Conservation (phyloP, 2,329 filamentous ascomycete species). For the Juglanconis sp. region DNA sequence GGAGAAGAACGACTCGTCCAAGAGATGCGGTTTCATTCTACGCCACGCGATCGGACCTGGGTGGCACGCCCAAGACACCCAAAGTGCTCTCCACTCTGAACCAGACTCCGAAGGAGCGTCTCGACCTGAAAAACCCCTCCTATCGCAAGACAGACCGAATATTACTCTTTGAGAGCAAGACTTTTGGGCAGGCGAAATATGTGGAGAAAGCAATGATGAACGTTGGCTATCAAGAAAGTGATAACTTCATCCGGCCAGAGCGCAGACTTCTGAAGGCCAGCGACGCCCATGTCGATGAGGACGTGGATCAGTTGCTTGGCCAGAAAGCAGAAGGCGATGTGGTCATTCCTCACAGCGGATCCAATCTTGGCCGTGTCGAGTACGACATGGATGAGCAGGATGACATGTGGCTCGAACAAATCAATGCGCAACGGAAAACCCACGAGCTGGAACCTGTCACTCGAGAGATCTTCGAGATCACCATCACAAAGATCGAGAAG, state of each 20-base stretch:
- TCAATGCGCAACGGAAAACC: conserved; percentile 73
- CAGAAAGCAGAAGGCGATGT: conserved; percentile 57
- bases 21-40: conserved; percentile 54
- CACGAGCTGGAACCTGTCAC: conserved; percentile 79
- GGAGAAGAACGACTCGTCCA: conserved; percentile 43
- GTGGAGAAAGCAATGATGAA: conserved; percentile 96
- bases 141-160: conserved; percentile 79
- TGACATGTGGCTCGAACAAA: conserved; percentile 86
- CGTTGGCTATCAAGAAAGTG: conserved; percentile 92
- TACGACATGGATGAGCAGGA: conserved; percentile 99
- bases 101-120: conserved; percentile 74
- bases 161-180: conserved; percentile 77
- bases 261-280: conserved; percentile 65
- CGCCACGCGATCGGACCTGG: conserved; percentile 44
- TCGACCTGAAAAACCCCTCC: conserved; percentile 73
- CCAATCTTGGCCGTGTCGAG: conserved; percentile 76
- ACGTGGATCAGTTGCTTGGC: conserved; percentile 44
- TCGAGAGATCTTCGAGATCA: conserved; percentile 92
- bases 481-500: conserved; percentile 98
- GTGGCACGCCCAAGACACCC: conserved; percentile 50
- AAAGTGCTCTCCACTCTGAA: conserved; percentile 74
- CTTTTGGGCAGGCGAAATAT: conserved; percentile 80
- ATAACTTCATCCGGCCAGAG: conserved; percentile 78
- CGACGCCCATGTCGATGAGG: conserved; percentile 59
- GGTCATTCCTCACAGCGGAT: conserved; percentile 36